phyloP scores from a whole-genome alignment of 73 alveolate genomes.

The Paramecium biaurelia region DNA sequence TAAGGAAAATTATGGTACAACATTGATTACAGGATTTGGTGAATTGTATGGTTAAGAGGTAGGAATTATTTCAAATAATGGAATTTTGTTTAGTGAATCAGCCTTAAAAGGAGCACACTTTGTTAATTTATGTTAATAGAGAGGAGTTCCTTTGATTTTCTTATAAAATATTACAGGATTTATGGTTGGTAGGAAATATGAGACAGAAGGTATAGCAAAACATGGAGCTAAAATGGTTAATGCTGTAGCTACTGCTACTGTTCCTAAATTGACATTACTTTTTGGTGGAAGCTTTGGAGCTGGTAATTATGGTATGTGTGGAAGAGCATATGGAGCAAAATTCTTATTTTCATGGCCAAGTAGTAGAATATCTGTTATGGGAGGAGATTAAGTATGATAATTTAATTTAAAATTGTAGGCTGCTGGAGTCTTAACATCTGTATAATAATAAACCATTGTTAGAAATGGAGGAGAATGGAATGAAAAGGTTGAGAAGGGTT shows the following conservation, averaged over 20 bases:
- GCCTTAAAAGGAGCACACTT: slow-evolving; percentile 96
- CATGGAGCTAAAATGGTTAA: slow-evolving; percentile 97
- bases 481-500: slow-evolving; percentile 66
- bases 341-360: slow-evolving; percentile 92
- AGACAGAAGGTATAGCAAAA: slow-evolving; percentile 94
- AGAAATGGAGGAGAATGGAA: slow-evolving; percentile 67
- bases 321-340: slow-evolving; percentile 95
- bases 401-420: neutral
- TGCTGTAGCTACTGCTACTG: slow-evolving; percentile 93
- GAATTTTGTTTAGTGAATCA: slow-evolving; percentile 88
- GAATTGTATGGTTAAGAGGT: slow-evolving; percentile 89
- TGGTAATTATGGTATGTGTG: slow-evolving; percentile 98
- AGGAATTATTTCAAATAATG: slow-evolving; percentile 94
- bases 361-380: slow-evolving; percentile 94
- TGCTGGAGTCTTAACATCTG: slow-evolving; percentile 67
- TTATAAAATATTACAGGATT: slow-evolving; percentile 95
- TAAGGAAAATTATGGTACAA: slow-evolving; percentile 86
- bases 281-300: slow-evolving; percentile 96
- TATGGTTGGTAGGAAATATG: slow-evolving; percentile 93
- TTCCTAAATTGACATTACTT: slow-evolving; percentile 87
- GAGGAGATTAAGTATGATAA: slow-evolving; percentile 85
- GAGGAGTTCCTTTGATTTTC: slow-evolving; percentile 89
- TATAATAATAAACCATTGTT: slow-evolving; percentile 60
- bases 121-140: slow-evolving; percentile 88
- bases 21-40: slow-evolving; percentile 90